Evolutionary conservation across 257 asterid genomes (phyloP).

Genomic region (Gynochthodes officinalis): DNA sequence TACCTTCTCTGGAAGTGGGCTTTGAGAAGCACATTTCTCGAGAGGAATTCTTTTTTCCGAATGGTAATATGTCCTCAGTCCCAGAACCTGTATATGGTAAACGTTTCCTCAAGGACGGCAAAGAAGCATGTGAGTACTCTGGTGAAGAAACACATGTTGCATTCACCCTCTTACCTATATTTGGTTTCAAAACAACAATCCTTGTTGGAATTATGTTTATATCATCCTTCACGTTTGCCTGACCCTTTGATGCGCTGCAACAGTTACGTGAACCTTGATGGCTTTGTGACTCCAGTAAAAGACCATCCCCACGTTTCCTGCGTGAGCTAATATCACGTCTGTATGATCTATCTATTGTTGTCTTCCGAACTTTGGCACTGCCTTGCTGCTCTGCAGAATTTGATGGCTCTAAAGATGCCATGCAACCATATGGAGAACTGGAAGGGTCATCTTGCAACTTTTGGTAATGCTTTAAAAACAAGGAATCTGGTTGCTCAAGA

Average conservation of each 20-base stretch:
- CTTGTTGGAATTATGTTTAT: slow-evolving; percentile 52
- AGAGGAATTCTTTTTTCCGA: slow-evolving; percentile 38
- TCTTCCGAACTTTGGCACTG: slow-evolving; percentile 44
- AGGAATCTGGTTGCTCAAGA: slow-evolving; percentile 48
- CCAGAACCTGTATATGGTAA: slow-evolving; percentile 30
- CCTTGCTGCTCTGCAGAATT: slow-evolving; percentile 44
- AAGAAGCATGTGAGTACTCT: slow-evolving; percentile 31
- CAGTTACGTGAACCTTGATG: slow-evolving; percentile 36
- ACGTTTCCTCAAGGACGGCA: slow-evolving; percentile 31
- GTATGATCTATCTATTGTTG: slow-evolving; percentile 36
- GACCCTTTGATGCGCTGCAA: slow-evolving; percentile 37
- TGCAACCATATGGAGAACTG: slow-evolving; percentile 38
- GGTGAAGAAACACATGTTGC: slow-evolving; percentile 41
- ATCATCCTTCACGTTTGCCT: slow-evolving; percentile 34
- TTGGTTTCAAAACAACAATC: slow-evolving; percentile 83
- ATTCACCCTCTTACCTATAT: slow-evolving; percentile 43
- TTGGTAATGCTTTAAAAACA: slow-evolving; percentile 43
- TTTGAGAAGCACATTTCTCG: slow-evolving; percentile 29
- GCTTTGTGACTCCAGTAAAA: slow-evolving; percentile 51
- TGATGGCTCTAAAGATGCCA: slow-evolving; percentile 51
- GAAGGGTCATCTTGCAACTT: slow-evolving; percentile 41
- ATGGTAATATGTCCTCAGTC: slow-evolving; percentile 28
- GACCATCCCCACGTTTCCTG: slow-evolving; percentile 68
- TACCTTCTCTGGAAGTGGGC: slow-evolving; percentile 53
- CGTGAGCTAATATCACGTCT: slow-evolving; percentile 31